These are phyloP conservation scores for Maudiozyma serrabonitensis DNA, from an alignment of 805 yeast genomes.

Conservation along the genomic window DNA sequence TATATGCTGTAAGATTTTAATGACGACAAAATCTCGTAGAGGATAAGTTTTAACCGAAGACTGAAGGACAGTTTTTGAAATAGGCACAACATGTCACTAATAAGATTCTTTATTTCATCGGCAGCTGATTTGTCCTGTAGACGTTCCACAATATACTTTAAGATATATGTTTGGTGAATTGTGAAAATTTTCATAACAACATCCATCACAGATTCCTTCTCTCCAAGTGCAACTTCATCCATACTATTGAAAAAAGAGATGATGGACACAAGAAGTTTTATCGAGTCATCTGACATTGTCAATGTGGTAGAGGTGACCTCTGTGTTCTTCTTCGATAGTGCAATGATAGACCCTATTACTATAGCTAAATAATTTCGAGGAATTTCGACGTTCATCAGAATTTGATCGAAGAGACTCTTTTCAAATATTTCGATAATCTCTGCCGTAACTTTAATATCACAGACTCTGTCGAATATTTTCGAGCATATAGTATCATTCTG, in stretches of 20 bases:
- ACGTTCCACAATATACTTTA: constrained; percentile 12
- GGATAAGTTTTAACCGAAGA: constrained; percentile 22
- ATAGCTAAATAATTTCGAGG: constrained; percentile 10
- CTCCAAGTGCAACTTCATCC: constrained; percentile 6
- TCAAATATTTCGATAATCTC: constrained; percentile 16
- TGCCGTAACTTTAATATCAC: constrained; percentile 6
- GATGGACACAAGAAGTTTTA: constrained; percentile 9
- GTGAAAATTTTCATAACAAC: constrained; percentile 20
- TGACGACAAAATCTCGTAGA: constrained; percentile 25
- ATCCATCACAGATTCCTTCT: constrained; percentile 11
- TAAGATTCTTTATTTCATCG: constrained; percentile 3
- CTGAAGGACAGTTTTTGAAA: constrained; percentile 22
- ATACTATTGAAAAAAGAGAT: constrained; percentile 9
- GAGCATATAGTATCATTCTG: constrained; percentile 21
- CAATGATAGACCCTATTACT: constrained; percentile 17
- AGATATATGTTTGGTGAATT: constrained; percentile 22
- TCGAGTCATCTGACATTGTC: constrained; percentile 2
- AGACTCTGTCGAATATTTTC: constrained; percentile 19
- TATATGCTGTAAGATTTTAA: constrained; percentile 23
- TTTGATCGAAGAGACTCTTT: constrained; percentile 17
- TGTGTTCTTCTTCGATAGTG: constrained; percentile 16
- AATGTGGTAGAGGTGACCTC: constrained; percentile 3
- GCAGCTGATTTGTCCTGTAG: constrained; percentile 5
- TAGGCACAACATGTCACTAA: constrained; percentile 13
- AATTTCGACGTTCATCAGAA: constrained; percentile 5